These are phyloP conservation scores for Pseudozyma flocculosa DNA, from an alignment of 1,284 basidiomycete species.

Conservation along the genomic window DNA sequence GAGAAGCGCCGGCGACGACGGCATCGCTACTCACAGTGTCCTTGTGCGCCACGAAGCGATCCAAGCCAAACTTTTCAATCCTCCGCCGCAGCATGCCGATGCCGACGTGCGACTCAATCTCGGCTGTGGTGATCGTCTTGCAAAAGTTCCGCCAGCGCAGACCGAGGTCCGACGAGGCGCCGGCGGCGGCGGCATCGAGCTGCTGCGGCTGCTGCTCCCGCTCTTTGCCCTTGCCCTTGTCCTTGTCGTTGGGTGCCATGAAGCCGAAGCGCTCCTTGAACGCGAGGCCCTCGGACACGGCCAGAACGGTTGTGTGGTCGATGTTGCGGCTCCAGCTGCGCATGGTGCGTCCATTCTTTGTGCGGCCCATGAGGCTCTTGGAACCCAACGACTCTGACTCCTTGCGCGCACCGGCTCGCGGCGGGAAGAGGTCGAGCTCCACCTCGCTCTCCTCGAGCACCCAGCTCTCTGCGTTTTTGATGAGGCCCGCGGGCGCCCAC, in stretches of 20 bases:
- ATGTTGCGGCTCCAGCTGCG: constrained; percentile 55
- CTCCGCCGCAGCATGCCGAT: constrained; percentile 43
- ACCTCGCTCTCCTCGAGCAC: constrained; percentile 57
- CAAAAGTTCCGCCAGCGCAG: constrained; percentile 23
- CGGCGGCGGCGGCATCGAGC: too few relatives aligned
- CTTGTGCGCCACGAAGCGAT: constrained; percentile 52
- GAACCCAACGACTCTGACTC: not conserved
- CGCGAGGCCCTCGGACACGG: constrained; percentile 49
- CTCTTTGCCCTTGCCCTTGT: constrained; percentile 10
- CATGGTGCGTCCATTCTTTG: constrained; percentile 43
- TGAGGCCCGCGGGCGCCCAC: constrained; percentile 82
- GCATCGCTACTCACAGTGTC: constrained; percentile 47
- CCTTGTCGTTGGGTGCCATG: constrained; percentile 5
- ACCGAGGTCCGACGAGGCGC: not conserved
- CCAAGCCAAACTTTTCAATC: constrained; percentile 57
- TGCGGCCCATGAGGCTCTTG: constrained; percentile 18
- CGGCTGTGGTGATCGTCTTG: constrained; percentile 35
- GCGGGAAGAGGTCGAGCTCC: constrained; percentile 44
- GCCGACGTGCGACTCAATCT: constrained; percentile 48
- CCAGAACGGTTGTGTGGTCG: constrained; percentile 53
- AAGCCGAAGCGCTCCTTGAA: constrained; percentile 43
- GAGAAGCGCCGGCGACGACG: too few relatives aligned
- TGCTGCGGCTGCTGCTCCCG: too few relatives aligned
- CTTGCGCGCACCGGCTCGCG: constrained; percentile 3
- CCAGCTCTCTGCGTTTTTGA: constrained; percentile 59